phyloP scores from a whole-genome alignment of 108 stramenopile genomes.

The Skeletonema tropicum region DNA sequence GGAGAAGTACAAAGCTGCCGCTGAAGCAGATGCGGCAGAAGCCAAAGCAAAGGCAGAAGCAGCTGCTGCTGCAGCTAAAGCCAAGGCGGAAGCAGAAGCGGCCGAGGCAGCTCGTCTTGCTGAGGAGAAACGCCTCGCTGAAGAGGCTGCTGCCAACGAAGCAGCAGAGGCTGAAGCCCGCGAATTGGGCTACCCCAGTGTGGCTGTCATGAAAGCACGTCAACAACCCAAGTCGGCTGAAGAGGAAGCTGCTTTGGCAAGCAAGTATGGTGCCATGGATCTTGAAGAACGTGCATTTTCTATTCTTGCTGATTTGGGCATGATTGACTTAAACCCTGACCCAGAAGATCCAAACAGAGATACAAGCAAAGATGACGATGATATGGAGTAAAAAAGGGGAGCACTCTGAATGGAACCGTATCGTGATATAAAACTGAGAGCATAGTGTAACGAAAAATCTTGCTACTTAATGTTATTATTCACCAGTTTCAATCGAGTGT shows the following conservation, averaged over 20 bases:
- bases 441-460: constrained; percentile 1
- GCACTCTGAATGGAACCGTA: neutral
- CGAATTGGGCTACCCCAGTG: constrained; percentile 30
- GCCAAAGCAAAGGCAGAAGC: constrained; percentile 1
- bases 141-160: constrained; percentile 16
- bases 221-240: constrained; percentile 32
- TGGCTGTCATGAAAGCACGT: constrained; percentile 31
- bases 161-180: constrained; percentile 10
- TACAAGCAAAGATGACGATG: constrained; percentile 17
- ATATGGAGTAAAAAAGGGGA: constrained; percentile 2
- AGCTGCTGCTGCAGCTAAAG: constrained; percentile 3
- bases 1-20: constrained; percentile 8
- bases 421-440: neutral
- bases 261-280: constrained; percentile 51
- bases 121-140: constrained; percentile 38
- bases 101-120: constrained; percentile 16
- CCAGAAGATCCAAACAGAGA: constrained; percentile 24
- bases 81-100: constrained; percentile 16
- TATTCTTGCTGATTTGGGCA: constrained; percentile 57
- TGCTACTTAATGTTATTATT: neutral
- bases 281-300: constrained; percentile 58
- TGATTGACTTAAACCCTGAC: constrained; percentile 35
- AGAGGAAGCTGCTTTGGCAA: constrained; percentile 35
- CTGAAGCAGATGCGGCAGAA: neutral
- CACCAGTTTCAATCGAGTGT: neutral